phyloP scores from a whole-genome alignment of 2,329 filamentous ascomycete genomes.

The Trichoderma cornu-damae region DNA sequence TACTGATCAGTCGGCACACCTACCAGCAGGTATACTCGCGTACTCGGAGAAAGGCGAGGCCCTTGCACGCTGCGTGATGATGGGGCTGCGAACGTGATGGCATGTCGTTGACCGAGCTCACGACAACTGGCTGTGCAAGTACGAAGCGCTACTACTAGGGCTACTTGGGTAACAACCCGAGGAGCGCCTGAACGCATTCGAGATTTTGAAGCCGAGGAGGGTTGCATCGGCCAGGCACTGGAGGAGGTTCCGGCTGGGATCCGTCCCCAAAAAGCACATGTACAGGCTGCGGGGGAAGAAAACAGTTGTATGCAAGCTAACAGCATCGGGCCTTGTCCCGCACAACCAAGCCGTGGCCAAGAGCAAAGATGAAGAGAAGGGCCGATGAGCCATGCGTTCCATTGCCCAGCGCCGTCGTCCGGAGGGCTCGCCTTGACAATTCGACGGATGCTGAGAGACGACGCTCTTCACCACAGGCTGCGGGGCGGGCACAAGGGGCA shows the following conservation, averaged over 20 bases:
- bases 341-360: slow-evolving; percentile 7
- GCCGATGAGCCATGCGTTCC: slow-evolving; percentile 15
- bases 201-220: neutral
- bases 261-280: neutral
- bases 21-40: neutral
- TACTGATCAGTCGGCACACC: too few species aligned
- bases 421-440: neutral
- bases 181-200: neutral
- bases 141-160: too few species aligned
- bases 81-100: neutral
- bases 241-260: neutral
- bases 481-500: slow-evolving; percentile 8
- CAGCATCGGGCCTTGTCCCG: neutral
- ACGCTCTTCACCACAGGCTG: neutral
- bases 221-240: slow-evolving; percentile 15
- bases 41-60: slow-evolving; percentile 5
- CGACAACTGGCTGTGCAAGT: too few species aligned
- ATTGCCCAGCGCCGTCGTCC: neutral
- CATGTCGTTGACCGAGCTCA: slow-evolving; percentile 3
- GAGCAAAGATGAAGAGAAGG: slow-evolving; percentile 11
- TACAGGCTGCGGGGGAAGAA: neutral
- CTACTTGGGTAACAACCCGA: slow-evolving; percentile 7
- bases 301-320: slow-evolving; percentile 1
- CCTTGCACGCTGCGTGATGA: neutral
- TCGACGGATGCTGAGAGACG: neutral